Evolutionary conservation across 2,329 filamentous ascomycete genomes (phyloP).

Genomic region (Orbilia oligospora): DNA sequence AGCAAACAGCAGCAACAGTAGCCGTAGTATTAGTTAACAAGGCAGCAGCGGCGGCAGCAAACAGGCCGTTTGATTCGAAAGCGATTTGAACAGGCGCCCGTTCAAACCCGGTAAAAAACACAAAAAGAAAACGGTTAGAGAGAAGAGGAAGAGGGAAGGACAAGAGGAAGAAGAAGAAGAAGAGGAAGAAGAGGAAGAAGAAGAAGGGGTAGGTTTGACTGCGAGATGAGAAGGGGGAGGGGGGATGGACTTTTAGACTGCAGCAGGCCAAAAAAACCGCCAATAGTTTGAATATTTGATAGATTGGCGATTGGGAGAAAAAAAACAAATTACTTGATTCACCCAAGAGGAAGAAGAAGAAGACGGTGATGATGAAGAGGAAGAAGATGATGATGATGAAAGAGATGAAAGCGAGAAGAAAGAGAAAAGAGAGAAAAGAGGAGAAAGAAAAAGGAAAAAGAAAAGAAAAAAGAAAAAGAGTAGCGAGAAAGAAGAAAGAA

Average conservation of each 20-base stretch:
- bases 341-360: too few relatives aligned
- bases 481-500: slow-evolving; percentile 22
- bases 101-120: slow-evolving; percentile 38
- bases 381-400: not conserved
- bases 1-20: too few relatives aligned
- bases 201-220: slow-evolving; percentile 11
- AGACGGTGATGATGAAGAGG: not conserved
- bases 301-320: slow-evolving; percentile 12
- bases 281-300: too few relatives aligned
- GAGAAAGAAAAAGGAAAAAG: not conserved
- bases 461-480: slow-evolving; percentile 4
- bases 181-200: not conserved
- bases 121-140: slow-evolving; percentile 6
- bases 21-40: too few relatives aligned
- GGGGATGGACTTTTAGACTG: too few relatives aligned
- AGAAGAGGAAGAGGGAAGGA: not conserved
- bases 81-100: not conserved
- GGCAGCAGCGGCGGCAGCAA: too few relatives aligned
- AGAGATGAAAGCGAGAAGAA: slow-evolving; percentile 9
- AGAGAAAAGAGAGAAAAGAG: slow-evolving; percentile 11
- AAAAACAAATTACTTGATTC: too few relatives aligned
- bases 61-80: too few relatives aligned
- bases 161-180: too few relatives aligned
- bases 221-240: too few relatives aligned
- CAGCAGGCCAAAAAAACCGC: not conserved